Conservation (phyloP, 352 stramenopile genomes). For the Elongisporangium prolatum region DNA sequence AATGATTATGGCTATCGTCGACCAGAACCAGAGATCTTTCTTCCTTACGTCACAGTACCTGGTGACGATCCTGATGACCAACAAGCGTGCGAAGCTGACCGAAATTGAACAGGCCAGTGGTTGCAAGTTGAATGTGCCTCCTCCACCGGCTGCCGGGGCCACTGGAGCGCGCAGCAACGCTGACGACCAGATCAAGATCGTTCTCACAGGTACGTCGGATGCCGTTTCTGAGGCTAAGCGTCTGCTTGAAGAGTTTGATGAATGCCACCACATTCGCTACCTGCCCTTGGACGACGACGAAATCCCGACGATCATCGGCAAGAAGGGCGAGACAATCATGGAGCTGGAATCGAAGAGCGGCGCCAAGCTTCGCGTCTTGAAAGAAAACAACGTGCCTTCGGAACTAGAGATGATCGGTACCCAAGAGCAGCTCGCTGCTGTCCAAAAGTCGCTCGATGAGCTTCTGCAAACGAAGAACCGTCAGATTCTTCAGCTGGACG, state of each 20-base stretch:
- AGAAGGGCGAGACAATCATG: slow-evolving; percentile 75
- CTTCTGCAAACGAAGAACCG: slow-evolving; percentile 75
- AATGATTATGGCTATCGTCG: slow-evolving; percentile 63
- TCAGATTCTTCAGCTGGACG: slow-evolving; percentile 69
- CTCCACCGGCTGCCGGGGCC: slow-evolving; percentile 14
- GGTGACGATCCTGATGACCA: slow-evolving; percentile 54
- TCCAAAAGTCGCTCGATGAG: slow-evolving; percentile 44
- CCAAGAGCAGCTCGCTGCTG: slow-evolving; percentile 48
- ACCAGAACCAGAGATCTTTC: slow-evolving; percentile 67
- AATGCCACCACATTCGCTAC: slow-evolving; percentile 59
- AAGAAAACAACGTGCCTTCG: slow-evolving; percentile 24
- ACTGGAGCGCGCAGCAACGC: slow-evolving; percentile 15
- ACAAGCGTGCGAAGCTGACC: slow-evolving; percentile 72
- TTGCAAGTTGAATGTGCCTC: slow-evolving; percentile 56
- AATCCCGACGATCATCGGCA: slow-evolving; percentile 70
- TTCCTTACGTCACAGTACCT: slow-evolving; percentile 60
- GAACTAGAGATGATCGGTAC: slow-evolving; percentile 79
- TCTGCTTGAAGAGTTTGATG: slow-evolving; percentile 52
- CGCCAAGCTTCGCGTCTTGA: slow-evolving; percentile 53
- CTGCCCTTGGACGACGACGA: slow-evolving; percentile 71
- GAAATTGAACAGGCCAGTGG: slow-evolving; percentile 56
- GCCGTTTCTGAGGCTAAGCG: slow-evolving; percentile 60
- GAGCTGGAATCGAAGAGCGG: slow-evolving; percentile 62
- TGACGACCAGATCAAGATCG: slow-evolving; percentile 58
- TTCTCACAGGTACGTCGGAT: slow-evolving; percentile 49